These are phyloP conservation scores for Euphorbia pulcherrima DNA, from an alignment of 345 rosid genomes.

Conservation along the genomic window DNA sequence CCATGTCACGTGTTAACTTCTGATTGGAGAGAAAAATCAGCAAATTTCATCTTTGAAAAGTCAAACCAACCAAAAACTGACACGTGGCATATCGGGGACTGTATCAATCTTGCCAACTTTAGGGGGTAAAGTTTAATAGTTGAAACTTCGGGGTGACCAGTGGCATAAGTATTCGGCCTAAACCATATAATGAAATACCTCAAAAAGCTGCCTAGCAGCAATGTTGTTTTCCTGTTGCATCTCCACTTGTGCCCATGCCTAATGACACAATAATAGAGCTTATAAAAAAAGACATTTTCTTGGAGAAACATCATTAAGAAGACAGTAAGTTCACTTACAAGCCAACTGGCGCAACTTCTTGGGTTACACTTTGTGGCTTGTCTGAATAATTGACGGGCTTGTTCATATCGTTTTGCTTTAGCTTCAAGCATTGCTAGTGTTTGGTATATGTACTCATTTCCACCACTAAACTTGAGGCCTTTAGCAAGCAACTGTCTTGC, in stretches of 20 bases:
- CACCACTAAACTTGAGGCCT: conserved; percentile 81
- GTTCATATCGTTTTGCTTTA: conserved; percentile 66
- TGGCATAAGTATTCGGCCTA: neutral
- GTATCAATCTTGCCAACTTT: too few species aligned
- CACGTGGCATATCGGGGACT: too few species aligned
- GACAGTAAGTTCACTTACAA: conserved; percentile 37
- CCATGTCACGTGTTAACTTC: too few species aligned
- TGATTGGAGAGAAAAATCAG: too few species aligned
- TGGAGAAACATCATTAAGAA: neutral
- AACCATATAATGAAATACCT: conserved; percentile 44
- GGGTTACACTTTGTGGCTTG: conserved; percentile 89
- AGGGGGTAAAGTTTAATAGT: too few species aligned
- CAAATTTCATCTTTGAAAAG: too few species aligned
- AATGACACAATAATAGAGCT: conserved; percentile 16
- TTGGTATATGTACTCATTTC: conserved; percentile 89
- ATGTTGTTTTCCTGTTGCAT: conserved; percentile 68
- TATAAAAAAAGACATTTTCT: conserved; percentile 11
- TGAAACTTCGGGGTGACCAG: too few species aligned
- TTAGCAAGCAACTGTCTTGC: conserved; percentile 87
- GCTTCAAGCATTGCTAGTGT: conserved; percentile 83
- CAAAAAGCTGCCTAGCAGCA: conserved; percentile 76
- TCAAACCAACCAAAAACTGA: too few species aligned
- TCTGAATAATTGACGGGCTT: conserved; percentile 73
- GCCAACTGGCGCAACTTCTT: conserved; percentile 97
- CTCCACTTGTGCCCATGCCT: conserved; percentile 99